These are phyloP conservation scores for Aspergillus tubingensis DNA, from an alignment of 2,329 filamentous ascomycete species.

Conservation along the genomic window DNA sequence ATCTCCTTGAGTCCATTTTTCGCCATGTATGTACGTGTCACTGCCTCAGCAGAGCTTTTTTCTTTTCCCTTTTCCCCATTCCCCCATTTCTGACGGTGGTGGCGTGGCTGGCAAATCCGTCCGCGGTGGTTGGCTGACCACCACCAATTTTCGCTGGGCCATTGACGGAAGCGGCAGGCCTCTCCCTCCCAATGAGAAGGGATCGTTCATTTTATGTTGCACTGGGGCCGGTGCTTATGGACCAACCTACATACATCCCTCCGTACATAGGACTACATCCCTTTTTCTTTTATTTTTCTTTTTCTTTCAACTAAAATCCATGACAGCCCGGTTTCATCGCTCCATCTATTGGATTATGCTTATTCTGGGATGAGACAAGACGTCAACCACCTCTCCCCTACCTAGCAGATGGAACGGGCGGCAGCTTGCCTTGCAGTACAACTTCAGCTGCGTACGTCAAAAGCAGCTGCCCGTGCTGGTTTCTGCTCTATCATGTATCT, in stretches of 20 bases:
- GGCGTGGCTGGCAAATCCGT: conserved; percentile 22
- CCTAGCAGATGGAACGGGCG: no score
- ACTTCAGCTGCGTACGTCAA: conserved; percentile 6
- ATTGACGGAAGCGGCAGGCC: conserved; percentile 2
- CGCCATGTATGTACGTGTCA: conserved; percentile 10
- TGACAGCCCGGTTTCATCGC: conserved; percentile 1
- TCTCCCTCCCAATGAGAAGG: conserved; percentile 2
- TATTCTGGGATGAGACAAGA: conserved; percentile 1
- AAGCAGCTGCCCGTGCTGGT: neutral
- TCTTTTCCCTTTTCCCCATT: neutral
- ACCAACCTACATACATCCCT: neutral
- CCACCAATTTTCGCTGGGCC: conserved; percentile 8
- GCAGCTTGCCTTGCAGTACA: neutral
- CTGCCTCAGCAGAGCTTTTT: conserved; percentile 8
- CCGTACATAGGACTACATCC: neutral
- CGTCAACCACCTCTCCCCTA: neutral
- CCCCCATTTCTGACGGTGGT: conserved; percentile 3
- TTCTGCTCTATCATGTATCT: neutral
- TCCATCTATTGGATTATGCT: neutral
- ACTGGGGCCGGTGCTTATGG: neutral
- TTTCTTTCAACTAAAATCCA: neutral
- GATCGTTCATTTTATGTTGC: neutral
- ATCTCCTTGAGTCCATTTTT: neutral
- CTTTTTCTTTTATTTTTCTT: neutral
- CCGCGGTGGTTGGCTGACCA: conserved; percentile 21